Base-by-base conservation (phyloP, 495 filamentous ascomycete species). In the Talaromyces proteolyticus region DNA sequence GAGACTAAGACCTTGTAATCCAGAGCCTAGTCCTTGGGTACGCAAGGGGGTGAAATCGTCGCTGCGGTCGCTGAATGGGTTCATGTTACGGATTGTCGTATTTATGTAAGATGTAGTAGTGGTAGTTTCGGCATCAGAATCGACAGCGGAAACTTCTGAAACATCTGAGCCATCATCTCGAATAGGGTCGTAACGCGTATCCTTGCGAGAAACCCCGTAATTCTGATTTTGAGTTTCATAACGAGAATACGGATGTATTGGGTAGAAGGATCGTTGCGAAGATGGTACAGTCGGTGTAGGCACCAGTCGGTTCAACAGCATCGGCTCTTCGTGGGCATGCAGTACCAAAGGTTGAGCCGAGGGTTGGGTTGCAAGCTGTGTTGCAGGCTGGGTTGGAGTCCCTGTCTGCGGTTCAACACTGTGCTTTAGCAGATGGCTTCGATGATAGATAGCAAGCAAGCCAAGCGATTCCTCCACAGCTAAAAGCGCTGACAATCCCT, bases 71-170 rank as follows among this genome's bases (percentile, higher is more conserved):
- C 53, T 50, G 4, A 66, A 68, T 40, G 69, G 70, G 19, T 69
- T 67, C 34, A 71, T 74, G 22, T 72, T 69, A 20, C 50, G 64
- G 23, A 64, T 66, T 0, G 68, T 72, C 38, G 58, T 64, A 55
- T 69, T 65, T 6, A 67, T 72, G 12, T 66, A 58, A 8, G 66
- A 62, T 0, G 68, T 73, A 18, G 65, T 59, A 8, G 67, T 59
- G 8, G 71, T 72, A 52, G 72, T n/a, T n/a, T n/a, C 71, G 20
- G 54, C 63, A 29, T 74, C 71, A 3, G 71, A 74, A 42, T 74
- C 71, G 38, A 54, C 60, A 21, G 3, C 10, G 18, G 34, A 38
- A 14, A 23, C 12, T 26, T 72, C 70, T n/a, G 66, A 63, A 8
- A 26, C 44, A 40, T 72, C 66, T 1, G 64, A 70, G 0, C 38